Base-by-base conservation (phyloP, 1,284 basidiomycete genomes). In the Termitomyces sp. region DNA sequence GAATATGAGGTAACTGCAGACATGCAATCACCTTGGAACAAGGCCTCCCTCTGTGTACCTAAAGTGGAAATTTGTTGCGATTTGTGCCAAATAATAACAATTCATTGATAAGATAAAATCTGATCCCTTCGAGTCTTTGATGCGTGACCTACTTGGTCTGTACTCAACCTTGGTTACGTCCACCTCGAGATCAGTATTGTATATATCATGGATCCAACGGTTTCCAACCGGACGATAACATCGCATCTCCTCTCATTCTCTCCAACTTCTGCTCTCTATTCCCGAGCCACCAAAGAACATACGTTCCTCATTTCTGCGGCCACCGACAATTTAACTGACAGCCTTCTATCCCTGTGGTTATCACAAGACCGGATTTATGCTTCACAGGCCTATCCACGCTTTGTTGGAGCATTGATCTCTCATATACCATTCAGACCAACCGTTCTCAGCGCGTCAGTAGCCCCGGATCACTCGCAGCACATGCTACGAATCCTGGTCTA, bases 341-440 rank as follows among this genome's bases (percentile, higher is more conserved):
- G 68, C 0, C 73, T 74, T 10, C 77, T 89, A 13, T 75, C 77
- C 2, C 69, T 81, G 50, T 86, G 82, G 78, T 77, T 86, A 58
- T 76, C 78, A 28, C 84, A 88, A 62, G 84, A 88, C 66, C 76
- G 82, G 48, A 79, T 86, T 45, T 88, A 87, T 63, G 85, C 84
- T n/a, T 78, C 78, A 2, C 80, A 84, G 58, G 83, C 78, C 12
- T 85, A 85, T 64, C 81, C 84, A 12, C 76, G 75, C 39, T 84
- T 86, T 68, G 78, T 86, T 60, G 79, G 80, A 13, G 68, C 76
- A 5, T 72, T 84, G 44, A 79, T 84, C 60, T 62, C 79, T 10
- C 71, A 75, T 52, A 78, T 84, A 53, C 80, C 81, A 0, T 80
- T 79, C 65, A 68, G 72, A 54, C 67, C 28, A 0, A 64, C 76